Conservation (phyloP, 805 yeast genomes). For the Schwanniomyces polymorphus region DNA sequence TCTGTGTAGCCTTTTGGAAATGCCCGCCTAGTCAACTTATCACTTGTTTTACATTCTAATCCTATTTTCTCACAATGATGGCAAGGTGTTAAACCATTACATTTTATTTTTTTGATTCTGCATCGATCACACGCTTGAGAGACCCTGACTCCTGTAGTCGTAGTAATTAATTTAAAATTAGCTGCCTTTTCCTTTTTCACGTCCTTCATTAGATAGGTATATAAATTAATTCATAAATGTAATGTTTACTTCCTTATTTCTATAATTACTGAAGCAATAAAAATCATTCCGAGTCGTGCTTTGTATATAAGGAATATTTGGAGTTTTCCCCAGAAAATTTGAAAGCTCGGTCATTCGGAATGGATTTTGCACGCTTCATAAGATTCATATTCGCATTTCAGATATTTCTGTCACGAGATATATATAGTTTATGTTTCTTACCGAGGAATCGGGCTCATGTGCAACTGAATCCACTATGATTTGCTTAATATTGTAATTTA, state of each 20-base stretch:
- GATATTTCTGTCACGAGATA: not conserved
- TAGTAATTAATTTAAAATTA: conserved; percentile 37
- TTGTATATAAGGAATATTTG: not conserved
- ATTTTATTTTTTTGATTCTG: conserved; percentile 71
- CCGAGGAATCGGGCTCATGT: too few relatives aligned
- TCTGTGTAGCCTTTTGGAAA: conserved; percentile 83
- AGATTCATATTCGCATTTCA: too few relatives aligned
- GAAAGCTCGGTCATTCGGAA: not conserved
- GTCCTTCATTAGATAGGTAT: not conserved
- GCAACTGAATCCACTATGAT: too few relatives aligned
- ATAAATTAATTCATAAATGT: not conserved
- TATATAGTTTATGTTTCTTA: too few relatives aligned
- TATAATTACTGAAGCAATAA: not conserved
- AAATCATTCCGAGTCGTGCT: not conserved
- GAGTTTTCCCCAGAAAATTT: not conserved
- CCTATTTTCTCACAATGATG: conserved; percentile 65
- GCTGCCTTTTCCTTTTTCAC: conserved; percentile 15
- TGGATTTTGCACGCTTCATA: not conserved
- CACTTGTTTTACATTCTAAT: conserved; percentile 69
- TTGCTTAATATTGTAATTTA: too few relatives aligned
- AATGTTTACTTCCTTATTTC: not conserved
- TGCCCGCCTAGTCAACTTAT: conserved; percentile 71
- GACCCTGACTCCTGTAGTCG: conserved; percentile 48
- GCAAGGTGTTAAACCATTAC: conserved; percentile 75
- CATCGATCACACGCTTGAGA: conserved; percentile 85